Evolutionary conservation across 768 basidiomycete species (phyloP), one percentile per base, ranked within the genome.

Genomic region (Tylopilus plumbeoviolaceoides): DNA sequence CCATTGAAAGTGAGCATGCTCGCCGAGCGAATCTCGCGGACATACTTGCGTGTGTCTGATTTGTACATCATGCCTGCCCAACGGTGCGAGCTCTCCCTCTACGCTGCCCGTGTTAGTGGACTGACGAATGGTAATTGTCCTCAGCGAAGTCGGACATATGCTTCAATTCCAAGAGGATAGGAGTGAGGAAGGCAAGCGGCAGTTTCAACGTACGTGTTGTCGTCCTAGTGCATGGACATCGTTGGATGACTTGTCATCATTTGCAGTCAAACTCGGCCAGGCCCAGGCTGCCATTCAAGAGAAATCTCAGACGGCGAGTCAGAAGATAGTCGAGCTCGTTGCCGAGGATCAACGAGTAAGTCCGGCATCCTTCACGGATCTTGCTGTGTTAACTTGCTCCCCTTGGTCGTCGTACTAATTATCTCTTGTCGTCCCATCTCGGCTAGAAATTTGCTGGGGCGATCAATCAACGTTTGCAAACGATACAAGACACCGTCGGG

Each of bases 1-100:
- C 60, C 60, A 14, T 56, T 61, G 38, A 61, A 61, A 53, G 60
- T 61, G 52, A 61, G 59, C 48, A 61, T 61, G 59, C 60, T 61
- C 5, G 53, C 59, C 1, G 53, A 61, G 30, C 59, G 59, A 5
- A 61, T 61, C 25, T 58, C 60, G 17, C 21, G 12, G 11, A 61
- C 59, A 8, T 61, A 61, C 38, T 4, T 61, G 40, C 60, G 48
- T 2, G 60, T 61, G 36, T 61, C 60, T 14, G 49, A 61, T 46
- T 18, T 53, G 36, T 61, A 58, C 33, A 61, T 61, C 42, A 61
- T 61, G 56, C 56, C 56, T 30, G 56, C 60, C 2, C 59, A 61
- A 57, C 56, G 59, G 60, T 61, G 9, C 7, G 59, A 7, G 28
- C 50, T 21, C 20, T 35, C 14, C 18, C 5, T 25, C n/a, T 18